These are phyloP conservation scores for Cladosporium sp. DNA, from an alignment of 2,329 filamentous ascomycete genomes.

Conservation along the genomic window DNA sequence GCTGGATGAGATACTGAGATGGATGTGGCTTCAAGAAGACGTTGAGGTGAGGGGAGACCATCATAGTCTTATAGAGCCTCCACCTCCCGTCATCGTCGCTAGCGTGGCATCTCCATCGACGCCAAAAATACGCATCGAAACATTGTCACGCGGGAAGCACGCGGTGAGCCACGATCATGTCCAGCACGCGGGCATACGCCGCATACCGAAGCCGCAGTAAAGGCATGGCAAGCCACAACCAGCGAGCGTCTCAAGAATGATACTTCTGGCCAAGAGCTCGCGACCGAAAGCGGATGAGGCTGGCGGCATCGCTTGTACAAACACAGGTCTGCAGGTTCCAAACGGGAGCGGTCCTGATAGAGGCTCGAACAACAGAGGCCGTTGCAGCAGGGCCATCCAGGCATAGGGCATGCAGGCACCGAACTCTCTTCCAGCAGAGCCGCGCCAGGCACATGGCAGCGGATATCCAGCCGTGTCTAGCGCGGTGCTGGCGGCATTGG, in stretches of 20 bases:
- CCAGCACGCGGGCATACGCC: neutral
- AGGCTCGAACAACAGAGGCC: neutral
- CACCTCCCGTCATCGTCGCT: neutral
- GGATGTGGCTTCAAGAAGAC: too few relatives aligned
- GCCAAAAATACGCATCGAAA: too few relatives aligned
- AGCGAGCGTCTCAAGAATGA: neutral
- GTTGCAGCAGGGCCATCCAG: neutral
- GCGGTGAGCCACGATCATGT: neutral
- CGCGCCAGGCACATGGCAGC: too few relatives aligned
- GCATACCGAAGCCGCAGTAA: neutral
- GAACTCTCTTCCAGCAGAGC: neutral
- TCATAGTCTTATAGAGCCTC: too few relatives aligned
- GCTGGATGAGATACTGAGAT: too few relatives aligned
- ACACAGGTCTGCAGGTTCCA: neutral
- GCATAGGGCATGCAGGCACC: neutral
- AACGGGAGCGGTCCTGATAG: neutral
- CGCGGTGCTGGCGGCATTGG: too few relatives aligned
- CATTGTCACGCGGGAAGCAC: too few relatives aligned
- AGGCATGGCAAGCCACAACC: neutral
- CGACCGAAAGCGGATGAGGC: neutral
- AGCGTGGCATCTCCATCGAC: neutral
- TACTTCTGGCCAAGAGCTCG: neutral
- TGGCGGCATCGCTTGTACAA: neutral
- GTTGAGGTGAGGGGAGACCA: too few relatives aligned
- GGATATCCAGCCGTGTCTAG: too few relatives aligned